Conservation (phyloP, 1,139 yeast species). For the Blastobotrys serpentis region DNA sequence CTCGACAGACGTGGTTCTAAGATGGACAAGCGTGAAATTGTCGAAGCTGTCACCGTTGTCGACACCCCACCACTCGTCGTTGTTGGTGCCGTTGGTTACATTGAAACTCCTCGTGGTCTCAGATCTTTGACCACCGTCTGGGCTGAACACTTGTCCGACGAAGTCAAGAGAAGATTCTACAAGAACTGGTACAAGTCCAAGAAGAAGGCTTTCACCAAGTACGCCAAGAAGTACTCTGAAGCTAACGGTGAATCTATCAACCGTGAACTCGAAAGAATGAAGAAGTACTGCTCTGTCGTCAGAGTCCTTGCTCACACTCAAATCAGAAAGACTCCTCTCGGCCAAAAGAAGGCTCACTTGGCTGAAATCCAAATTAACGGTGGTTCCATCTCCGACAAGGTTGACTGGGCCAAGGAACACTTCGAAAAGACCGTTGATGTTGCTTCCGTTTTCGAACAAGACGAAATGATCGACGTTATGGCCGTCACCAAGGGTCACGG, state of each 20-base stretch:
- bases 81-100: constrained; percentile 99
- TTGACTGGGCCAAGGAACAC: constrained; percentile 98
- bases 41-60: constrained; percentile 98
- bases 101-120: constrained; percentile 99
- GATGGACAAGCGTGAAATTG: constrained; percentile 99
- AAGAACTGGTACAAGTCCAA: constrained; percentile 99
- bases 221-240: constrained; percentile 97
- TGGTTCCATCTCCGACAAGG: constrained; percentile 97
- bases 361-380: constrained; percentile 99
- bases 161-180: constrained; percentile 99
- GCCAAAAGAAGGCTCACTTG: constrained; percentile 99
- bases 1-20: constrained; percentile 99
- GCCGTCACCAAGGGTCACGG: constrained; percentile 99
- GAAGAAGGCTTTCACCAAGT: constrained; percentile 99
- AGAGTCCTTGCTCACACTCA: constrained; percentile 99
- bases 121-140: constrained; percentile 99
- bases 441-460: constrained; percentile 95
- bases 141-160: constrained; percentile 99
- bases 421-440: constrained; percentile 98
- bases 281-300: constrained; percentile 97
- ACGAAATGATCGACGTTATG: constrained; percentile 96
- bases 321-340: constrained; percentile 98
- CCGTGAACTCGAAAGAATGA: constrained; percentile 97
- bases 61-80: constrained; percentile 99
- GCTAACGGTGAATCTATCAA: constrained; percentile 78